Evolutionary conservation across 202 grass and related monocot genomes (phyloP).

Genomic region (Carex sylvatica): DNA sequence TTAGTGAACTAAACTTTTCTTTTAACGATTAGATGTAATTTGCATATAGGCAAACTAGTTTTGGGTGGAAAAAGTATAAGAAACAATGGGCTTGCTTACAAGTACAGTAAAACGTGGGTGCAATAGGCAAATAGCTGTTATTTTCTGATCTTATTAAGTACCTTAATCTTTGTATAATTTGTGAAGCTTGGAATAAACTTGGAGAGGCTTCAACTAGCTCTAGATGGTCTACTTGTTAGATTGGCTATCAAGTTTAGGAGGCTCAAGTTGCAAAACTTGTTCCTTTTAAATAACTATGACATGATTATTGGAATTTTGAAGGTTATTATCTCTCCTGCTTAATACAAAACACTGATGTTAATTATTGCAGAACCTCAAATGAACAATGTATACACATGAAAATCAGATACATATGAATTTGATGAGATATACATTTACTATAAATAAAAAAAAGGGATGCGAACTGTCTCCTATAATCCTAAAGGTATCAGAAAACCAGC

Average conservation of each 20-base stretch:
- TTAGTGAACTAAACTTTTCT: neutral
- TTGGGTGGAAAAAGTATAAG: neutral
- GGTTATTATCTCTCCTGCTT: conserved; percentile 49
- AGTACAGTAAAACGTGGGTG: neutral
- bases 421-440: neutral
- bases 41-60: neutral
- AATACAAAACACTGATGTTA: conserved; percentile 7
- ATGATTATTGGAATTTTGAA: conserved; percentile 84
- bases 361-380: neutral
- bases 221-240: conserved; percentile 48
- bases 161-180: conserved; percentile 28
- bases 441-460: neutral
- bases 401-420: neutral
- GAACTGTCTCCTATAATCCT: neutral
- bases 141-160: neutral
- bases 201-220: conserved; percentile 60
- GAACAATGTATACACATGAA: neutral
- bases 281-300: conserved; percentile 97
- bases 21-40: neutral
- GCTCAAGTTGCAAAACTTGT: conserved; percentile 63
- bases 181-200: conserved; percentile 76
- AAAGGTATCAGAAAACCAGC: neutral
- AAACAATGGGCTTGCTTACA: neutral
- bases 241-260: conserved; percentile 39
- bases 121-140: neutral